A percentile compares a stretch with the other conserved stretches of the same genome.
phyloP scores from a whole-genome alignment of 169 alveolate species.

The Babesia sp. region DNA sequence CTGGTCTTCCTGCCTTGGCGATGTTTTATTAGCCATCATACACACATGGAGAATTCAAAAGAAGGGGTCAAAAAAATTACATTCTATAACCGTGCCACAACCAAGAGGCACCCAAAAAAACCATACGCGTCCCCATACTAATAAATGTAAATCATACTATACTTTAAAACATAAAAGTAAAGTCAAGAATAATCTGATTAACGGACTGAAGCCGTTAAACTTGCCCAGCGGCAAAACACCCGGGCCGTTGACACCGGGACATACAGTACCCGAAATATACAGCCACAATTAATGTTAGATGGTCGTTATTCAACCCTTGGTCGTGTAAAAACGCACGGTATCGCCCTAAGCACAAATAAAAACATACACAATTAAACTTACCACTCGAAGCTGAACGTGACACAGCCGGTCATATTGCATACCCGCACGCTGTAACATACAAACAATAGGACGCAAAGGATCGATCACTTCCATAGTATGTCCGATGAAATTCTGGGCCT shows the following conservation, averaged over 20 bases:
- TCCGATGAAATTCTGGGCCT: slow-evolving; percentile 58
- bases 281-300: background rate
- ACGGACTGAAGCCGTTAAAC: no score
- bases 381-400: slow-evolving; percentile 65
- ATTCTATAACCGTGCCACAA: background rate
- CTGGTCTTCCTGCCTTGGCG: slow-evolving; percentile 26
- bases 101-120: background rate
- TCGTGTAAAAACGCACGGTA: slow-evolving; percentile 44
- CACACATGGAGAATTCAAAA: background rate
- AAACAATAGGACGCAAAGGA: slow-evolving; percentile 33
- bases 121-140: slow-evolving; percentile 1
- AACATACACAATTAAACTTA: background rate
- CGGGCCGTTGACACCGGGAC: no score
- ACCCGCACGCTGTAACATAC: slow-evolving; percentile 65
- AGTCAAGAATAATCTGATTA: no score
- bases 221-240: no score
- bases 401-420: slow-evolving; percentile 62
- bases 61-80: background rate
- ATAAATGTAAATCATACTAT: no score
- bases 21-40: slow-evolving; percentile 15
- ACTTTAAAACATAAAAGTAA: no score
- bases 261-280: no score
- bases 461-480: slow-evolving; percentile 66
- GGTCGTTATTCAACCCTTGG: slow-evolving; percentile 34
- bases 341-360: slow-evolving; percentile 40